Percentiles rank a stretch among this genome's conserved stretches.
phyloP scores from a whole-genome alignment of 495 filamentous ascomycete genomes.

The Filosporella fistucella region DNA sequence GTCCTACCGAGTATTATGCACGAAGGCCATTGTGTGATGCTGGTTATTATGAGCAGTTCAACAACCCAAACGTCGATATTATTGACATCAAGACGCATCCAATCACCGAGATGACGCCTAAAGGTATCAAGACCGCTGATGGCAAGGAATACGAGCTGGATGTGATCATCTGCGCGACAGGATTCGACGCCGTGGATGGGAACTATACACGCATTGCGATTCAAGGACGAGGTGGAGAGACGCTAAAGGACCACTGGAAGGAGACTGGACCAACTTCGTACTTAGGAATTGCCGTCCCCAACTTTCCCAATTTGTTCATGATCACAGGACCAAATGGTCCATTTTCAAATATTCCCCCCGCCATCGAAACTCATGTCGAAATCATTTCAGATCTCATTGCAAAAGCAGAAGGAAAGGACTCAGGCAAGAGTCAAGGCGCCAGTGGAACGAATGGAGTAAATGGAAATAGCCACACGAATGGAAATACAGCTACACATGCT shows the following conservation, averaged over 20 bases:
- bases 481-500: not conserved
- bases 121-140: constrained; percentile 51
- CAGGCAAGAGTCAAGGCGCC: too few relatives aligned
- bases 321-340: constrained; percentile 9
- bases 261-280: constrained; percentile 60
- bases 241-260: constrained; percentile 38
- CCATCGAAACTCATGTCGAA: constrained; percentile 11
- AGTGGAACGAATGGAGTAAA: too few relatives aligned
- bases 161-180: constrained; percentile 62
- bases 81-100: constrained; percentile 45
- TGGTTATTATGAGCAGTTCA: constrained; percentile 63
- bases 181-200: constrained; percentile 54
- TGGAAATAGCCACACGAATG: too few relatives aligned
- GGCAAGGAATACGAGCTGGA: constrained; percentile 46
- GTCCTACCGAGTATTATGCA: constrained; percentile 40
- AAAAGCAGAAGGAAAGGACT: too few relatives aligned
- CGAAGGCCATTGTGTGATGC: constrained; percentile 63
- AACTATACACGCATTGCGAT: constrained; percentile 48
- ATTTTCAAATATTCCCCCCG: constrained; percentile 5
- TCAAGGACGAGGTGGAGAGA: constrained; percentile 45
- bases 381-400: not conserved
- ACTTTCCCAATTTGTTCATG: constrained; percentile 49
- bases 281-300: constrained; percentile 52
- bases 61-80: constrained; percentile 47
- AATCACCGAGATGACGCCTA: constrained; percentile 54